These are phyloP conservation scores for Rhodamnia rubescens DNA, from an alignment of 345 rosid species.

Conservation along the genomic window DNA sequence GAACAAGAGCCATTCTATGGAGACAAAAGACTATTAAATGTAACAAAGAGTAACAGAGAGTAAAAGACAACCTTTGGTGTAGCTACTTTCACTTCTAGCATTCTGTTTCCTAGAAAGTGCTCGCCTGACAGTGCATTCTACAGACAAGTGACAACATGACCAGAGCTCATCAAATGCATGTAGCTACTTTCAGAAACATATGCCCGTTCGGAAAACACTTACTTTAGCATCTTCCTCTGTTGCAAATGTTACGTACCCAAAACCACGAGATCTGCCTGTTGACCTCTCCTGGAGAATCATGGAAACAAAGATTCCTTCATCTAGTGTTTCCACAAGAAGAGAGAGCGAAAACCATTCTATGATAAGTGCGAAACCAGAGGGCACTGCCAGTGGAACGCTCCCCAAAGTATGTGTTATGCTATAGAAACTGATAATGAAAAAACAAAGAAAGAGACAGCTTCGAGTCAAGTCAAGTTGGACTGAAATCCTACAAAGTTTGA, in stretches of 20 bases:
- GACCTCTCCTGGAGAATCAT: slow-evolving; percentile 57
- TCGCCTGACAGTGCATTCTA: slow-evolving; percentile 64
- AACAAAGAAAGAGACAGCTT: not conserved
- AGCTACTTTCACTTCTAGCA: slow-evolving; percentile 86
- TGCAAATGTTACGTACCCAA: slow-evolving; percentile 87
- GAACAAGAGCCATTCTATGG: not conserved
- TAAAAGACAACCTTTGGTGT: slow-evolving; percentile 71
- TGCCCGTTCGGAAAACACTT: not conserved
- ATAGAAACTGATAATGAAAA: not conserved
- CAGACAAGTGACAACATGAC: not conserved
- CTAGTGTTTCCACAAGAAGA: slow-evolving; percentile 1
- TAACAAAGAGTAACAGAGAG: not conserved
- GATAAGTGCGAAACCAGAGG: not conserved
- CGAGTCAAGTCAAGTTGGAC: not conserved
- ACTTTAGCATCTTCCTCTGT: slow-evolving; percentile 82
- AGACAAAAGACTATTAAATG: not conserved
- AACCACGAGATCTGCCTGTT: slow-evolving; percentile 94
- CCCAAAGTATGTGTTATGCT: not conserved
- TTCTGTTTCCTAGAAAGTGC: slow-evolving; percentile 81
- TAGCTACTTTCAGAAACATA: not conserved
- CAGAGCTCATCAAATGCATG: not conserved
- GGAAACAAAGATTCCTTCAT: not conserved
- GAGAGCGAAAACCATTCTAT: not conserved
- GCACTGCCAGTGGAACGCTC: not conserved
- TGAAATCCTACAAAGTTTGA: not conserved